A percentile compares a stretch with the other conserved stretches of the same genome.
Evolutionary conservation across 2,329 filamentous ascomycete species (phyloP).

Genomic region (Pseudopyrenochaeta lycopersici): DNA sequence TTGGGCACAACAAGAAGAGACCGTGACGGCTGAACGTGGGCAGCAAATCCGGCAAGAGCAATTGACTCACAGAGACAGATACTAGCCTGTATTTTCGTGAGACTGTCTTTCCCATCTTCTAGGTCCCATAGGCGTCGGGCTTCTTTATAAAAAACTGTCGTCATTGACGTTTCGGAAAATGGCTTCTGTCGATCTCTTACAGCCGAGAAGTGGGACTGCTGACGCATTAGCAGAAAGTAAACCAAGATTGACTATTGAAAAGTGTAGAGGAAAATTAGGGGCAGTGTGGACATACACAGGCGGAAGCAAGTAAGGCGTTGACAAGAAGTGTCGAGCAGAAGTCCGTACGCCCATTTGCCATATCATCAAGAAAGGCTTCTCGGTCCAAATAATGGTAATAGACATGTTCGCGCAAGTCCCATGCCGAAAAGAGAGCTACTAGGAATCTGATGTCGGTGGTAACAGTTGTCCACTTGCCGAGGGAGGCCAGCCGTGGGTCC

Average conservation of each 20-base stretch:
- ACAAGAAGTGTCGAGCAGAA: constrained; percentile 44
- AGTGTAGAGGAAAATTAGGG: background rate
- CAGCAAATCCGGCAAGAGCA: background rate
- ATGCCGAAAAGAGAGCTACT: constrained; percentile 31
- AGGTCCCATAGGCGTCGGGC: constrained; percentile 39
- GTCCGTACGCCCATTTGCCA: constrained; percentile 28
- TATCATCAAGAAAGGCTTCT: constrained; percentile 41
- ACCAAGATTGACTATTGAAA: background rate
- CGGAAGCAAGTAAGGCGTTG: constrained; percentile 40
- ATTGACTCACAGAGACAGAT: constrained; percentile 33
- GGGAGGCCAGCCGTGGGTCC: constrained; percentile 29
- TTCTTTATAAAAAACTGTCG: constrained; percentile 40
- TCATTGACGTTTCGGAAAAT: constrained; percentile 32
- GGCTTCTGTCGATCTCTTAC: constrained; percentile 40
- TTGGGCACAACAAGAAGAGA: background rate
- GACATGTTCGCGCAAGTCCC: constrained; percentile 36
- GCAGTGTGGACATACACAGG: constrained; percentile 31
- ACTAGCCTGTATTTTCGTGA: constrained; percentile 38
- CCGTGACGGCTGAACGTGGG: too few relatives aligned
- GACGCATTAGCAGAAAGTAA: constrained; percentile 1
- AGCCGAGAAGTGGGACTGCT: constrained; percentile 33
- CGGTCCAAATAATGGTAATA: constrained; percentile 44
- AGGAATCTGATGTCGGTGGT: constrained; percentile 28
- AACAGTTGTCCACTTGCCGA: constrained; percentile 35
- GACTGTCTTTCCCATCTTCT: constrained; percentile 28